A percentile compares a stretch with the other conserved stretches of the same genome.
phyloP scores from a whole-genome alignment of 148 eudicot genomes.

The Drosera capensis region DNA sequence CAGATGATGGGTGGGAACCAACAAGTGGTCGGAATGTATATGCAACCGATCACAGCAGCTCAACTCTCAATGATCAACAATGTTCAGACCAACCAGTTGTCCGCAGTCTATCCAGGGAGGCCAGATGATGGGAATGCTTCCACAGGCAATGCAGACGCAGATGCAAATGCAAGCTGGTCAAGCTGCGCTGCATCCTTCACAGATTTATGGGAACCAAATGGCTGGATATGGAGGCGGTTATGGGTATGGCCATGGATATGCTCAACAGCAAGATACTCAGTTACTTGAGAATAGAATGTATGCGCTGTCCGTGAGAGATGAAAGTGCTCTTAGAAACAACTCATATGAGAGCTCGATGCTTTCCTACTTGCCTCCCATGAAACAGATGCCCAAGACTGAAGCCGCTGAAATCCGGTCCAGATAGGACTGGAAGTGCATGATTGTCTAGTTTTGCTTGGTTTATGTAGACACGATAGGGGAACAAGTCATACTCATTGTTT shows the following conservation, averaged over 20 bases:
- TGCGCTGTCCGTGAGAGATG: constrained; percentile 48
- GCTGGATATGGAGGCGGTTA: too few relatives aligned
- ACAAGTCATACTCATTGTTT: too few relatives aligned
- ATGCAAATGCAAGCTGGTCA: constrained; percentile 24
- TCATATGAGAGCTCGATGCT: constrained; percentile 22
- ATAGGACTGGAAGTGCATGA: constrained; percentile 66
- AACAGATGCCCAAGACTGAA: constrained; percentile 48
- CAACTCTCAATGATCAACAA: constrained; percentile 26
- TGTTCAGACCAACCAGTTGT: constrained; percentile 15
- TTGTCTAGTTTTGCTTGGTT: neutral
- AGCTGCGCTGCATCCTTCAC: constrained; percentile 46
- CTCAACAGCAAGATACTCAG: constrained; percentile 48
- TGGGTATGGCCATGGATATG: constrained; percentile 35
- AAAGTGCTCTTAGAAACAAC: constrained; percentile 21
- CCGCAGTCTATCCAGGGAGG: constrained; percentile 26
- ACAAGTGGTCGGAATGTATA: constrained; percentile 34
- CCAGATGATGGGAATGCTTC: constrained; percentile 42
- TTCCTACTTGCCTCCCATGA: constrained; percentile 47
- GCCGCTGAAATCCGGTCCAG: constrained; percentile 37
- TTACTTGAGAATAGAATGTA: constrained; percentile 52
- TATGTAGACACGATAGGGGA: too few relatives aligned
- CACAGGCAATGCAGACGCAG: constrained; percentile 31
- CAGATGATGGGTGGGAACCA: constrained; percentile 27
- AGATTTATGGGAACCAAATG: constrained; percentile 68
- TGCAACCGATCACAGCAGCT: constrained; percentile 32